Conservation (phyloP, 2,329 filamentous ascomycete species). For the Pleomassaria siparia region DNA sequence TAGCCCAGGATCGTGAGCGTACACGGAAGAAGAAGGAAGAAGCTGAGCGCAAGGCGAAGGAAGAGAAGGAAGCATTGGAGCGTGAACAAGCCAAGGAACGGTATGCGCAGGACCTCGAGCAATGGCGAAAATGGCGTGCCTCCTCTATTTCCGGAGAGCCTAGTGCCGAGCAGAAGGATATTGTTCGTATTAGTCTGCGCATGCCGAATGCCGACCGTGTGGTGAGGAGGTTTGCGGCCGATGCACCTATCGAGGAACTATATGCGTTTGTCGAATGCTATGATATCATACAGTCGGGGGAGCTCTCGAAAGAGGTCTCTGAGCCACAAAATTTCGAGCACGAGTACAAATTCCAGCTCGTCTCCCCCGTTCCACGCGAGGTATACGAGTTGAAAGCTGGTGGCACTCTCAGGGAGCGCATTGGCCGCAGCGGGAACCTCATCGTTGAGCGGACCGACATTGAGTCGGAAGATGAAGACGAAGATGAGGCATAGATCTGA, state of each 20-base stretch:
- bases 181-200: conserved; percentile 69
- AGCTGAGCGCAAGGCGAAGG: conserved; percentile 62
- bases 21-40: conserved; percentile 75
- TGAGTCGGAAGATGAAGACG: conserved; percentile 55
- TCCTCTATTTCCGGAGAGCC: conserved; percentile 70
- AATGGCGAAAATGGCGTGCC: conserved; percentile 83
- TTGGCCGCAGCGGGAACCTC: conserved; percentile 83
- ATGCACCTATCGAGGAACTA: conserved; percentile 79
- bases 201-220: conserved; percentile 70
- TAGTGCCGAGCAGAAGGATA: conserved; percentile 61
- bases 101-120: conserved; percentile 56
- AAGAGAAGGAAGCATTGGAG: conserved; percentile 67
- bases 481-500: conserved; percentile 12
- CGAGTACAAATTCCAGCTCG: conserved; percentile 80
- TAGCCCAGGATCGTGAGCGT: conserved; percentile 85
- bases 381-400: conserved; percentile 72
- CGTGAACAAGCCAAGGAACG: conserved; percentile 63
- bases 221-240: conserved; percentile 70
- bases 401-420: conserved; percentile 68
- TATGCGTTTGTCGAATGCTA: conserved; percentile 97
- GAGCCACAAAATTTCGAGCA: conserved; percentile 74
- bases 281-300: conserved; percentile 58
- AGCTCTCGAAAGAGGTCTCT: conserved; percentile 40
- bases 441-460: conserved; percentile 76
- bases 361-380: conserved; percentile 79